phyloP scores from a whole-genome alignment of 306 rosid genomes.

The Cucumis cinereus region DNA sequence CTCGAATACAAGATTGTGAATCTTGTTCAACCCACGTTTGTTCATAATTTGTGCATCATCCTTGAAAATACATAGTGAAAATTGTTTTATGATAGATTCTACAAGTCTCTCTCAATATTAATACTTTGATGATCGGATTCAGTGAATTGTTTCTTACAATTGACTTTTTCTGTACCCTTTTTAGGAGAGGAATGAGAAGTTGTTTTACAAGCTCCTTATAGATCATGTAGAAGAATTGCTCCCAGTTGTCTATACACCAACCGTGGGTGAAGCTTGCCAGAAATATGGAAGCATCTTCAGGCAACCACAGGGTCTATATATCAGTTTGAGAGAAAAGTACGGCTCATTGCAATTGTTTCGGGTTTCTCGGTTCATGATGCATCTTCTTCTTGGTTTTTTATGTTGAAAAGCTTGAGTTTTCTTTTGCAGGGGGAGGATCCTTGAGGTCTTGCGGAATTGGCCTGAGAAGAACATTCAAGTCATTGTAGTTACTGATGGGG shows the following conservation, averaged over 20 bases:
- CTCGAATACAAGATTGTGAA: neutral
- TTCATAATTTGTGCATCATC: neutral
- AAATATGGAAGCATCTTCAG: slow-evolving; percentile 80
- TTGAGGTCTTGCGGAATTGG: slow-evolving; percentile 93
- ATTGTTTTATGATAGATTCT: neutral
- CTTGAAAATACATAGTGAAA: neutral
- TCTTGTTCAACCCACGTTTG: neutral
- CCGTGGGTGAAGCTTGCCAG: slow-evolving; percentile 99
- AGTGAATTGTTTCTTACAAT: neutral
- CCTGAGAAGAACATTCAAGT: slow-evolving; percentile 94
- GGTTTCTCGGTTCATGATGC: slow-evolving; percentile 6
- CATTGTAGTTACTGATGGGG: slow-evolving; percentile 95
- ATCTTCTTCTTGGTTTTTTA: neutral
- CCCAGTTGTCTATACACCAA: slow-evolving; percentile 91
- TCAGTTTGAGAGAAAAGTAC: slow-evolving; percentile 93
- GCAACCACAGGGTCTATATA: slow-evolving; percentile 82
- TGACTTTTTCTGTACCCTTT: neutral
- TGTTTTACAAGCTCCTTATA: slow-evolving; percentile 74
- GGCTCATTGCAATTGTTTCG: slow-evolving; percentile 12
- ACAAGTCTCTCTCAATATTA: neutral
- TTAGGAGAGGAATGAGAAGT: slow-evolving; percentile 75
- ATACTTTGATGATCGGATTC: neutral
- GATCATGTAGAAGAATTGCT: slow-evolving; percentile 90
- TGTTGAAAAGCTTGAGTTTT: slow-evolving; percentile 10
- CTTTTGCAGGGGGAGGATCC: slow-evolving; percentile 66